A percentile compares a stretch with the other conserved stretches of the same genome.
phyloP scores from a whole-genome alignment of 768 basidiomycete species.

The Tubosaeta sp. region DNA sequence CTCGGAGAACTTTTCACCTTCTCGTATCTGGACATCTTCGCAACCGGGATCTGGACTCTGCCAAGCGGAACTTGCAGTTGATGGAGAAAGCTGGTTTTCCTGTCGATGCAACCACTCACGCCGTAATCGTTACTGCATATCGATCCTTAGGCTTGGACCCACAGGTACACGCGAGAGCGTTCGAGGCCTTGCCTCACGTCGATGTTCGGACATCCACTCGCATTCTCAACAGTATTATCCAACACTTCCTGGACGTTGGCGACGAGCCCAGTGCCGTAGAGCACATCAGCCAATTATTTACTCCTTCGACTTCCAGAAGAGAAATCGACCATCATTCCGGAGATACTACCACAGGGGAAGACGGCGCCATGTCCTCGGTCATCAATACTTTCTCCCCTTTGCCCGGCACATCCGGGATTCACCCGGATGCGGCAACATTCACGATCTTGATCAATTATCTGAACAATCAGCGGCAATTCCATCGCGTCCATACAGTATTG shows the following conservation, averaged over 20 bases:
- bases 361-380: slow-evolving; percentile 21
- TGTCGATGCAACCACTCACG: slow-evolving; percentile 55
- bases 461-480: slow-evolving; percentile 40
- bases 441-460: slow-evolving; percentile 58
- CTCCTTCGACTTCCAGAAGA: slow-evolving; percentile 25
- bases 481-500: slow-evolving; percentile 43
- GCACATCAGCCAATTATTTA: slow-evolving; percentile 53
- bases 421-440: slow-evolving; percentile 58
- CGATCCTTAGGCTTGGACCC: slow-evolving; percentile 55
- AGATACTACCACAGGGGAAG: slow-evolving; percentile 29
- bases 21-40: slow-evolving; percentile 64
- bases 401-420: slow-evolving; percentile 15
- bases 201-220: slow-evolving; percentile 40
- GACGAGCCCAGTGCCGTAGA: slow-evolving; percentile 46
- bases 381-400: not conserved
- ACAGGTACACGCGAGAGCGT: slow-evolving; percentile 48
- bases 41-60: slow-evolving; percentile 58
- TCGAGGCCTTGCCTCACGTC: slow-evolving; percentile 44
- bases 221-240: slow-evolving; percentile 68
- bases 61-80: slow-evolving; percentile 45
- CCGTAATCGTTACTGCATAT: slow-evolving; percentile 54
- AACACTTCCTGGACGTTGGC: slow-evolving; percentile 51
- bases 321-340: slow-evolving; percentile 16
- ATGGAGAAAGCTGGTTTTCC: slow-evolving; percentile 59
- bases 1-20: slow-evolving; percentile 63